Evolutionary conservation across 164 flowering plant genomes (phyloP).

Genomic region (Euptelea pleiosperma): DNA sequence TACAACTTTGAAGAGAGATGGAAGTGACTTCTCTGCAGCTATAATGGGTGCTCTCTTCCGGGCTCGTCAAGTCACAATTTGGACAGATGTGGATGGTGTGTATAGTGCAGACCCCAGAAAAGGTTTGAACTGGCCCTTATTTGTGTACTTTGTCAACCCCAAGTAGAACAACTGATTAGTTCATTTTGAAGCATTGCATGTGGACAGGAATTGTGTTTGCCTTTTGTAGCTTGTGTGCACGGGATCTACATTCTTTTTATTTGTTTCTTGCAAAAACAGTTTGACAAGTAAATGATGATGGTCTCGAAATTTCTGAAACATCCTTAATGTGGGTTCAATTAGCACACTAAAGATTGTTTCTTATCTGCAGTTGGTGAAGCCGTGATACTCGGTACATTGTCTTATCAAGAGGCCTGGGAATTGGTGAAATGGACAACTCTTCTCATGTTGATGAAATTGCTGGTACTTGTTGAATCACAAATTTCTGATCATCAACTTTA

Average conservation of each 20-base stretch:
- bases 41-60: conserved; percentile 87
- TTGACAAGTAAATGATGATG: not conserved
- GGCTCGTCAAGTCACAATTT: conserved; percentile 91
- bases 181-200: not conserved
- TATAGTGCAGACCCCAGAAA: conserved; percentile 99
- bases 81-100: conserved; percentile 99
- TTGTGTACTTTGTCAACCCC: not conserved
- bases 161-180: not conserved
- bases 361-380: conserved; percentile 88
- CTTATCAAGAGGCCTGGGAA: conserved; percentile 99
- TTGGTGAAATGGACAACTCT: conserved; percentile 53
- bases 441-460: conserved; percentile 6
- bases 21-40: conserved; percentile 98
- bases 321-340: not conserved
- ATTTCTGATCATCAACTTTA: conserved; percentile 15
- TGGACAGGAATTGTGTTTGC: not conserved
- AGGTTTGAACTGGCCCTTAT: conserved; percentile 47
- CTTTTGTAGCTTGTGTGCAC: too few species aligned
- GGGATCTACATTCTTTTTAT: too few species aligned
- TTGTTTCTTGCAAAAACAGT: not conserved
- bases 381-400: conserved; percentile 67
- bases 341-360: conserved; percentile 8
- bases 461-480: not conserved
- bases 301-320: not conserved
- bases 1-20: conserved; percentile 96